These are phyloP conservation scores for Cryphonectria naterciae DNA, from an alignment of 2,329 filamentous ascomycete species.

Conservation along the genomic window DNA sequence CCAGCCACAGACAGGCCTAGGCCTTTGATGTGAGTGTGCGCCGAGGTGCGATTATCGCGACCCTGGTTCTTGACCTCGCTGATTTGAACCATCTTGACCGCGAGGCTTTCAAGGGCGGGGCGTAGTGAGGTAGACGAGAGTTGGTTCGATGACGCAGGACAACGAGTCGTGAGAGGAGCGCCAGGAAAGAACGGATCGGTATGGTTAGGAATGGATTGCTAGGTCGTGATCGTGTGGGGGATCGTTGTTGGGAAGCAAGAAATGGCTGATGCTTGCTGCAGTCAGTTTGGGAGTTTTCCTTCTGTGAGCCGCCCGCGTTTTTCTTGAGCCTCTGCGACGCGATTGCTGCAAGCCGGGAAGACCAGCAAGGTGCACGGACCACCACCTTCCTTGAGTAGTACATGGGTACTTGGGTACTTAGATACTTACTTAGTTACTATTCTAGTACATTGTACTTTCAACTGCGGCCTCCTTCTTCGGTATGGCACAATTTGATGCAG, in stretches of 20 bases:
- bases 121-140: neutral
- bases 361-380: constrained; percentile 16
- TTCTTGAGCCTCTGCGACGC: constrained; percentile 19
- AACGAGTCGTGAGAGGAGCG: neutral
- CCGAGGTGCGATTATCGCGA: constrained; percentile 93
- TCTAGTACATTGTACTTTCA: too few relatives aligned
- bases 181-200: constrained; percentile 19
- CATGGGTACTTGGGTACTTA: neutral
- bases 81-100: constrained; percentile 76
- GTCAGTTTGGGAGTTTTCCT: constrained; percentile 13
- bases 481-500: neutral
- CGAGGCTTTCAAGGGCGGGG: constrained; percentile 22
- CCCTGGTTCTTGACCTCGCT: constrained; percentile 93
- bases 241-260: constrained; percentile 17
- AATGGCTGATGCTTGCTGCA: constrained; percentile 17
- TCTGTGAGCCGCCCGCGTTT: constrained; percentile 18
- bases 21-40: constrained; percentile 97
- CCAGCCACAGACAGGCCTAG: constrained; percentile 87
- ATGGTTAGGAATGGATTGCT: constrained; percentile 6
- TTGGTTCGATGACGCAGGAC: neutral
- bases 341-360: constrained; percentile 12
- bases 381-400: neutral
- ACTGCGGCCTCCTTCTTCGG: neutral
- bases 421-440: too few relatives aligned
- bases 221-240: constrained; percentile 28